These are phyloP conservation scores for Grigorovia jiainica DNA, from an alignment of 805 yeast species.

Conservation along the genomic window DNA sequence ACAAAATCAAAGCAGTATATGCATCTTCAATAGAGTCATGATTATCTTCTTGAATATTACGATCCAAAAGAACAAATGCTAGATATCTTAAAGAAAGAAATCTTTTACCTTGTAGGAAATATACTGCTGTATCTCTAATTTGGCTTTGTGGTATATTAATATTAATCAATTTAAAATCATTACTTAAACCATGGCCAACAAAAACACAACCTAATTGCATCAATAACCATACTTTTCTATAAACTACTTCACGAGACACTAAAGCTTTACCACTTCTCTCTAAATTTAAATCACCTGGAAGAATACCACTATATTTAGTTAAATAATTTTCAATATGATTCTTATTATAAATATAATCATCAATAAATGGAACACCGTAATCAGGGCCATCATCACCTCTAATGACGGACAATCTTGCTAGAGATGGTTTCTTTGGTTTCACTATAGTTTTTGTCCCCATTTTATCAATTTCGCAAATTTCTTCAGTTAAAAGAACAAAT, in stretches of 20 bases:
- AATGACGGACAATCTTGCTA: conserved; percentile 84
- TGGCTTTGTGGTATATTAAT: conserved; percentile 78
- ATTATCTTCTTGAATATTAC: conserved; percentile 80
- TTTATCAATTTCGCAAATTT: conserved; percentile 65
- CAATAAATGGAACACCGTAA: conserved; percentile 75
- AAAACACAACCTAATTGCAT: conserved; percentile 83
- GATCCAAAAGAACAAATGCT: conserved; percentile 67
- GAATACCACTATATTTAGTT: conserved; percentile 90
- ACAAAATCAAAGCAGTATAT: conserved; percentile 67
- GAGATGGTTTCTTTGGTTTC: conserved; percentile 62
- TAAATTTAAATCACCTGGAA: conserved; percentile 81
- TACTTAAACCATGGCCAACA: conserved; percentile 88
- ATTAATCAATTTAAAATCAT: conserved; percentile 90
- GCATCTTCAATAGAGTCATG: conserved; percentile 99
- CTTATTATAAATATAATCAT: conserved; percentile 77
- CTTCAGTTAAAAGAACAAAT: conserved; percentile 75
- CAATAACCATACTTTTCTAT: conserved; percentile 82
- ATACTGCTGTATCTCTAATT: conserved; percentile 83
- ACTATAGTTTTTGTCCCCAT: conserved; percentile 62
- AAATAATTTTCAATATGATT: conserved; percentile 72
- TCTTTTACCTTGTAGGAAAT: conserved; percentile 66
- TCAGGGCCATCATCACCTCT: conserved; percentile 58
- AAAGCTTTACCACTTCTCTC: conserved; percentile 51
- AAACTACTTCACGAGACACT: conserved; percentile 74
- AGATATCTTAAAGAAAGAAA: conserved; percentile 76